Base-by-base conservation (phyloP, 495 filamentous ascomycete species). In the Diplogelasinospora grovesii region DNA sequence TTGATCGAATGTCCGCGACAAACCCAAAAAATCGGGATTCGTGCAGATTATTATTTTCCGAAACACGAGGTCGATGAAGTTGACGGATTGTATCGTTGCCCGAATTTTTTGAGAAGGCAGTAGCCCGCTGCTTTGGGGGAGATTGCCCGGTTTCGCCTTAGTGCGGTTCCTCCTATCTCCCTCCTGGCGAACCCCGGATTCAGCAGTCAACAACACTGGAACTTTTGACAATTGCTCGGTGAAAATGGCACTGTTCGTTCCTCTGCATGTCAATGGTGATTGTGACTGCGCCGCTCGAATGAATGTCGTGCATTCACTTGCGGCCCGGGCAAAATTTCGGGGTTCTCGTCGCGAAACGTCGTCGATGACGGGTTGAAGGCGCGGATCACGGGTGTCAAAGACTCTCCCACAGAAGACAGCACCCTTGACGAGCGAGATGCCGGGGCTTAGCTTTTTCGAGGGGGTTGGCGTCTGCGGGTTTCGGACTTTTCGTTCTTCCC, bases 391-490 rank as follows among this genome's bases (percentile, higher is more conserved):
- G 43, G 28, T 22, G 31, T 34, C 23, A 27, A 16, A 24, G 23
- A 19, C 27, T 42, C 31, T 31, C 29, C 33, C 27, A 20, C 22
- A 41, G 22, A 22, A 39, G 29, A 22, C 22, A n/a, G 22, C 5
- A 30, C 11, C 24, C 31, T 41, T 36, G 24, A 38, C 36, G 25
- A 46, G 34, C 36, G 49, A 43, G 38, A 22, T 44, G 33, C 35
- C 26, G 28, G 39, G 39, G 33, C 38, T 24, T 50, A 43, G 18
- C 48, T 50, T 50, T 50, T 48, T 52, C 32, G 38, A 50, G 52
- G 45, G 30, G 35, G 32, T 40, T 43, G 46, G 36, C 37, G 49
- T 35, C 26, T 19, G 44, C 41, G 41, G 42, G 36, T 46, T 28
- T 43, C 49, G 45, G 45, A 46, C 29, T 46, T 51, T 40, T 45